Evolutionary conservation across 2,329 filamentous ascomycete species (phyloP), one percentile per base, ranked within the genome.

Genomic region (Beauveria caledonica): DNA sequence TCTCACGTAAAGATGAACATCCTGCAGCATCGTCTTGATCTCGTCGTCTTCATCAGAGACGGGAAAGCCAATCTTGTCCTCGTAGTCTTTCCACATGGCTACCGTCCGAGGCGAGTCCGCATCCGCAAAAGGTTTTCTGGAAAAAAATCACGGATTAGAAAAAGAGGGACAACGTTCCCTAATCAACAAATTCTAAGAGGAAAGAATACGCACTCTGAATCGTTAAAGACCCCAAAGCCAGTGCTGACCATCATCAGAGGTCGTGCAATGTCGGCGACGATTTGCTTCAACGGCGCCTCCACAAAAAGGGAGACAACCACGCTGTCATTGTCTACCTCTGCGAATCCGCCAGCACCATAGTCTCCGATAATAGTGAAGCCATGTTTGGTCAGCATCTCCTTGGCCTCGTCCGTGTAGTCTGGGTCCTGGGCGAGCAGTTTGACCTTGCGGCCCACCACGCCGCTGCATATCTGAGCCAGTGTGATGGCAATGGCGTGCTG

Each of bases 191-290:
- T n/a, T n/a, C n/a, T n/a, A 21, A 42, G 11, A 17, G 11, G 29
- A 33, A 11, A 21, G 4, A 27, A n/a, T 5, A 44, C 56, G 21
- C 40, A 44, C 56, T 51, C 33, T 9, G 46, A 58, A 33, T 51
- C 33, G 19, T 51, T 51, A 50, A 50, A 58, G 46, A 29, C 39
- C 17, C 25, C 21, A 17, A 27, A 58, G 15, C 17, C 46, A 11
- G 56, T 42, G 17, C 19, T 42, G 8, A 50, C 8, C 13, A 65
- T 63, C 6, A 61, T 42, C 9, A 58, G 59, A 7, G 66, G 64
- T 5, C 60, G 60, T 3, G 66, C 62, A 49, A 66, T 60, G 9
- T 68, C 66, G 8, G 65, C 61, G 2, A 65, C 51, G 6, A 68
- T 59, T 17, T 68, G 66, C 54, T 64, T 64, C 17, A 68, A 54